Base-by-base conservation (phyloP, 139 green algal genomes). In the Ettlia oleoabundans region DNA sequence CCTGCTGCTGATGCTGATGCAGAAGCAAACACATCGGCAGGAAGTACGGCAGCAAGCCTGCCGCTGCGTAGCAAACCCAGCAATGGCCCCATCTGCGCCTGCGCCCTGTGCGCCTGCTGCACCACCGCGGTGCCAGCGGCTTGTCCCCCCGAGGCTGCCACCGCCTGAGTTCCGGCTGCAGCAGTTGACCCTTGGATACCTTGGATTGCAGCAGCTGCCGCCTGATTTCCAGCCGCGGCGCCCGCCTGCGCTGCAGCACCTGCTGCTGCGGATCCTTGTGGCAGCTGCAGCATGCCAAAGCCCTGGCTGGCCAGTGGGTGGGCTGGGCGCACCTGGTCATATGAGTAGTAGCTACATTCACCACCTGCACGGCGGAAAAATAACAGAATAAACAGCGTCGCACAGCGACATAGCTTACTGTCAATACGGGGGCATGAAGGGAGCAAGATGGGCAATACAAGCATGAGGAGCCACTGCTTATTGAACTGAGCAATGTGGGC, bases 271-370 rank as follows among this genome's bases (percentile, higher is more conserved):
- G 66, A 35, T n/a, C n/a, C n/a, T n/a, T n/a, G n/a, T n/a, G n/a
- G n/a, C 63, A 52, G 66, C 10, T 35, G 15, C 10, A 77, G 28
- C 70, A 77, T 77, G 70, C 70, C 70, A 32, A 77, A 77, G n/a
- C 70, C 70, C 4, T 63, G n/a, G 2, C 26, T 26, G 13, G 35
- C 7, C 7, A 64, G 9, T 0, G 70, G 70, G 30, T 77, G 43
- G 7, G 43, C 43, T 13, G 42, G 70, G n/a, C 70, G 70, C 43
- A 77, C 70, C 2, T 10, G 3, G 15, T 63, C 42, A 0, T 30
- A 9, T 5, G 42, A 13, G n/a, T 77, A 63, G 30, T 30, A 63
- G 15, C 28, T 30, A n/a, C 40, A n/a, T 42, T 58, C 47, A 24
- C 52, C 70, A 40, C 67, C 67, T 77, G 70, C n/a, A n/a, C 40